Conservation (phyloP, 352 stramenopile species). For the Phytophthora pluvialis region DNA sequence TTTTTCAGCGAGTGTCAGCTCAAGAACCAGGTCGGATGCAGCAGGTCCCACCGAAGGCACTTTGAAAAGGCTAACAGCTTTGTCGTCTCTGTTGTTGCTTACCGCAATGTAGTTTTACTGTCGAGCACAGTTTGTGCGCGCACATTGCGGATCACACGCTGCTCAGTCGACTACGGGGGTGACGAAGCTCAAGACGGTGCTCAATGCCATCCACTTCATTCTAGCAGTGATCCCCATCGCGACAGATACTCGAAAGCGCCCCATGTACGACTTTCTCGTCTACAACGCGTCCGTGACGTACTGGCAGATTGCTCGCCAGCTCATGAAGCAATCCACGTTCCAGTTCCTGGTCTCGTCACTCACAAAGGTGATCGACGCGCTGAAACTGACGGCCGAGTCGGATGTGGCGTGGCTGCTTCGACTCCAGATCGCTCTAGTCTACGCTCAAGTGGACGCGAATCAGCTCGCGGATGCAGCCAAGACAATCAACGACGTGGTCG, state of each 20-base stretch:
- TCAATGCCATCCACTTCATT: slow-evolving; percentile 82
- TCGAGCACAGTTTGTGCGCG: slow-evolving; percentile 82
- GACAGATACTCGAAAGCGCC: slow-evolving; percentile 57
- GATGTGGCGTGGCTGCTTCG: slow-evolving; percentile 73
- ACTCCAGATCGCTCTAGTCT: slow-evolving; percentile 71
- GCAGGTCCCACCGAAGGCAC: background rate
- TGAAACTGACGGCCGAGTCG: slow-evolving; percentile 71
- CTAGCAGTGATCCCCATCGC: slow-evolving; percentile 79
- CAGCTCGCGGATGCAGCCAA: slow-evolving; percentile 64
- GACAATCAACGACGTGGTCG: slow-evolving; percentile 68
- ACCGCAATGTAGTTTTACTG: slow-evolving; percentile 80
- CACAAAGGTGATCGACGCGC: slow-evolving; percentile 64
- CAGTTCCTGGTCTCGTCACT: slow-evolving; percentile 80
- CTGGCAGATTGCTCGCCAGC: slow-evolving; percentile 82
- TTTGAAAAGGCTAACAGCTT: background rate
- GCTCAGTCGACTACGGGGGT: slow-evolving; percentile 50
- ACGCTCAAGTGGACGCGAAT: slow-evolving; percentile 74
- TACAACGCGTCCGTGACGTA: slow-evolving; percentile 92
- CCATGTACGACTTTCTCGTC: slow-evolving; percentile 90
- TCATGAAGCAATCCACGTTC: slow-evolving; percentile 83
- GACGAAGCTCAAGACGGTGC: slow-evolving; percentile 49
- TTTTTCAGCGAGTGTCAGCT: slow-evolving; percentile 69
- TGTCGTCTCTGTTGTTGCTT: background rate
- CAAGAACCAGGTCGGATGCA: slow-evolving; percentile 72
- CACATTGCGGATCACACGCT: slow-evolving; percentile 60